A percentile compares a stretch with the other conserved stretches of the same genome.
phyloP scores from a whole-genome alignment of 768 basidiomycete genomes.

The Ramaria rubella region DNA sequence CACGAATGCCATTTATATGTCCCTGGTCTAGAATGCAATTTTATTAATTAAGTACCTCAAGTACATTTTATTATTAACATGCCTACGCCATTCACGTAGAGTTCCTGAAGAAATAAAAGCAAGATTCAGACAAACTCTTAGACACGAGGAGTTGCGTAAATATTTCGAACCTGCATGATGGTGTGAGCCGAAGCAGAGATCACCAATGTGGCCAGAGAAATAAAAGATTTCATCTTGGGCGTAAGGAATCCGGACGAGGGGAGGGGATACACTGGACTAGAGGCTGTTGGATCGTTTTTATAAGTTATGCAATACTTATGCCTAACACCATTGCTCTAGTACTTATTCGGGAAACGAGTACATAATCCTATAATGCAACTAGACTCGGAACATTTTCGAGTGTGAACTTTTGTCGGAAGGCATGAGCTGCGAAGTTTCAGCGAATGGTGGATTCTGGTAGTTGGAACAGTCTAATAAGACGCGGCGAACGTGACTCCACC shows the following conservation, averaged over 20 bases:
- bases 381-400: too few relatives aligned
- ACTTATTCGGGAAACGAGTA: background rate
- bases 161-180: slow-evolving; percentile 44
- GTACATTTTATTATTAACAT: too few relatives aligned
- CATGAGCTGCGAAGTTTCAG: background rate
- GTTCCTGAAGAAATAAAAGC: slow-evolving; percentile 25
- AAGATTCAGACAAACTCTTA: background rate
- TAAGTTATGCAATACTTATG: background rate
- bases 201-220: slow-evolving; percentile 8
- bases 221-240: background rate
- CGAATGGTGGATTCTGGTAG: background rate
- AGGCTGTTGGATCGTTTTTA: background rate
- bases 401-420: background rate
- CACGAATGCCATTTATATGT: slow-evolving; percentile 38
- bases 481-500: background rate
- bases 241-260: background rate
- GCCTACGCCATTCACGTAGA: slow-evolving; percentile 49
- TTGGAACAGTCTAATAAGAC: too few relatives aligned
- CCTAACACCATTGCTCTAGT: background rate
- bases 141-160: background rate
- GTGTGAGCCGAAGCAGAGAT: slow-evolving; percentile 38
- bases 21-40: slow-evolving; percentile 34
- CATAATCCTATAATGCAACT: too few relatives aligned
- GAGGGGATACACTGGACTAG: background rate
- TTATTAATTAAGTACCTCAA: too few relatives aligned